phyloP scores from a whole-genome alignment of 1,139 yeast species.

The Spathaspora sp. region DNA sequence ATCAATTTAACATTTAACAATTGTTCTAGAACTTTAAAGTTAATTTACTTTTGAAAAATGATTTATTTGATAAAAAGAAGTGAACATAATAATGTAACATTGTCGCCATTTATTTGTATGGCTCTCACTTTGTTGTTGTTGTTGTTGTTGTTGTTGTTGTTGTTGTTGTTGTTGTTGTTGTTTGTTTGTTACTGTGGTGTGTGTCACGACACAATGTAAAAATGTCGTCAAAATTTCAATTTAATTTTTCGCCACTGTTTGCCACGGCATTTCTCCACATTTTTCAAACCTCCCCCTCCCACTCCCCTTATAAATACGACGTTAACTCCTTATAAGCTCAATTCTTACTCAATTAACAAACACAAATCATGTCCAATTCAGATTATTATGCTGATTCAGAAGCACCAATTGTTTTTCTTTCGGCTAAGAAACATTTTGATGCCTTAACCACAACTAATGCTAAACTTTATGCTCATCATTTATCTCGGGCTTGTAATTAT shows the following conservation, averaged over 20 bases:
- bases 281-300: no score
- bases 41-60: no score
- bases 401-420: constrained; percentile 42
- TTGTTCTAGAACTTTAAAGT: no score
- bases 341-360: not conserved
- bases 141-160: no score
- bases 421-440: constrained; percentile 47
- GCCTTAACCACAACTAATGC: constrained; percentile 34
- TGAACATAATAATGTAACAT: no score
- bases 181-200: no score
- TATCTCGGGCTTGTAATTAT: constrained; percentile 78
- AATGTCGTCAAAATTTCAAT: not conserved
- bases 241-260: not conserved
- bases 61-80: no score
- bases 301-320: not conserved
- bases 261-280: not conserved
- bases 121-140: not conserved
- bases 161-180: no score
- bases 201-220: no score
- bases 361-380: constrained; percentile 16
- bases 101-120: not conserved
- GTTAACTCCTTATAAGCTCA: no score
- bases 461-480: constrained; percentile 73
- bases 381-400: constrained; percentile 40
- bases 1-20: no score